Percentiles rank a stretch among this genome's conserved stretches.
Conservation (phyloP, 192 early-diverging fungal genomes). For the Chytriomyces confervae region DNA sequence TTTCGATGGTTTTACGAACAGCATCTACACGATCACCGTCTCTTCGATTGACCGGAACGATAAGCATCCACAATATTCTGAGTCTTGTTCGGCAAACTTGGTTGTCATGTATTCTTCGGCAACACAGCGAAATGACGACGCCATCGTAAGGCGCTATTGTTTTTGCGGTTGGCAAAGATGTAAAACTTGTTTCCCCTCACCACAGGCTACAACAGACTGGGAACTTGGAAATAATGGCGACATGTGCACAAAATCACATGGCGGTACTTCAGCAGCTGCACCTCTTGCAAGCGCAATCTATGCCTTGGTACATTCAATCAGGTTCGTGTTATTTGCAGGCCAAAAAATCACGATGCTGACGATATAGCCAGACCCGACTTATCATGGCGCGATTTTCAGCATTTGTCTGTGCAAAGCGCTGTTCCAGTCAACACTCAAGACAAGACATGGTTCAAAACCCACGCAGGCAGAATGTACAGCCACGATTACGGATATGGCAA, state of each 20-base stretch:
- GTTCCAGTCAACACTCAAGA: slow-evolving; percentile 73
- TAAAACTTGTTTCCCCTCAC: neutral
- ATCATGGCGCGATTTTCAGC: slow-evolving; percentile 92
- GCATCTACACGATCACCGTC: slow-evolving; percentile 92
- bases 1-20: slow-evolving; percentile 95
- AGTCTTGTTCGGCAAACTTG: slow-evolving; percentile 85
- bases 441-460: slow-evolving; percentile 72
- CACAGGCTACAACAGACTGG: slow-evolving; percentile 88
- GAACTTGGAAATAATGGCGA: slow-evolving; percentile 33
- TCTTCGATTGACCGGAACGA: slow-evolving; percentile 80
- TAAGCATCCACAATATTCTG: slow-evolving; percentile 82
- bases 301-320: slow-evolving; percentile 73
- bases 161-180: neutral
- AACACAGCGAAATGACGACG: neutral
- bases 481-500: slow-evolving; percentile 95
- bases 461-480: slow-evolving; percentile 77
- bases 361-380: slow-evolving; percentile 70
- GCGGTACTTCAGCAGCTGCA: slow-evolving; percentile 95
- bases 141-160: neutral
- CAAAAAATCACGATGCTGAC: neutral
- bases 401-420: slow-evolving; percentile 79
- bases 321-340: slow-evolving; percentile 10
- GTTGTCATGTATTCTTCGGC: slow-evolving; percentile 83
- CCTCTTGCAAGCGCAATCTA: slow-evolving; percentile 88
- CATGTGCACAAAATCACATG: slow-evolving; percentile 77